A percentile compares a stretch with the other conserved stretches of the same genome.
phyloP scores from a whole-genome alignment of 2,329 filamentous ascomycete species.

The Aspergillus tamarii region DNA sequence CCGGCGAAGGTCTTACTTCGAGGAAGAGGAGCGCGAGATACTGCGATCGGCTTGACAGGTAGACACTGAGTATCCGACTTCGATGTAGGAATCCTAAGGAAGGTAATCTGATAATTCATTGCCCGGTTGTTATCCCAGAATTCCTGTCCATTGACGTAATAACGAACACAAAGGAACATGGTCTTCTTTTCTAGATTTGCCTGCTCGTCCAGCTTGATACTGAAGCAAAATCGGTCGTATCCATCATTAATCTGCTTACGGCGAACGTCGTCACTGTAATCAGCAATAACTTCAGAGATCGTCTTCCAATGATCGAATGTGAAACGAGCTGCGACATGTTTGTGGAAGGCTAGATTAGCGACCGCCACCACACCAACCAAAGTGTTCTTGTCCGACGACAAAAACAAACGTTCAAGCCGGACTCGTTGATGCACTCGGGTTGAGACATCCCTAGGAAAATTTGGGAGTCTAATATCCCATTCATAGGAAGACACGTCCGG shows the following conservation, averaged over 20 bases:
- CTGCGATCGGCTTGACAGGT: conserved; percentile 38
- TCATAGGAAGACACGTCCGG: conserved; percentile 63
- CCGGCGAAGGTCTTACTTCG: conserved; percentile 65
- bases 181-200: conserved; percentile 92
- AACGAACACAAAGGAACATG: conserved; percentile 87
- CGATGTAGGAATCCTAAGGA: conserved; percentile 74
- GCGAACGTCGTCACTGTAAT: conserved; percentile 79
- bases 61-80: conserved; percentile 53
- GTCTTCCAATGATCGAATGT: conserved; percentile 99
- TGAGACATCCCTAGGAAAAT: conserved; percentile 73
- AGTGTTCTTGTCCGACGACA: conserved; percentile 85
- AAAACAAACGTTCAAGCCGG: conserved; percentile 81
- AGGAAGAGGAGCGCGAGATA: conserved; percentile 61
- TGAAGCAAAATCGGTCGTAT: conserved; percentile 90
- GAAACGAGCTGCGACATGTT: conserved; percentile 87
- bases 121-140: conserved; percentile 93
- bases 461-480: conserved; percentile 84
- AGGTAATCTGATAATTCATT: conserved; percentile 93
- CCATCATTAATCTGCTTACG: conserved; percentile 65
- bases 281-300: conserved; percentile 88
- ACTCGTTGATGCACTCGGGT: conserved; percentile 66
- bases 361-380: conserved; percentile 83
- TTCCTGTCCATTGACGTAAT: conserved; percentile 80
- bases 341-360: conserved; percentile 86
- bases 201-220: conserved; percentile 87